Percentiles rank a stretch among this genome's conserved stretches.
These are phyloP conservation scores for Nematodospora anomalae DNA, from an alignment of 1,139 yeast species.

Conservation along the genomic window DNA sequence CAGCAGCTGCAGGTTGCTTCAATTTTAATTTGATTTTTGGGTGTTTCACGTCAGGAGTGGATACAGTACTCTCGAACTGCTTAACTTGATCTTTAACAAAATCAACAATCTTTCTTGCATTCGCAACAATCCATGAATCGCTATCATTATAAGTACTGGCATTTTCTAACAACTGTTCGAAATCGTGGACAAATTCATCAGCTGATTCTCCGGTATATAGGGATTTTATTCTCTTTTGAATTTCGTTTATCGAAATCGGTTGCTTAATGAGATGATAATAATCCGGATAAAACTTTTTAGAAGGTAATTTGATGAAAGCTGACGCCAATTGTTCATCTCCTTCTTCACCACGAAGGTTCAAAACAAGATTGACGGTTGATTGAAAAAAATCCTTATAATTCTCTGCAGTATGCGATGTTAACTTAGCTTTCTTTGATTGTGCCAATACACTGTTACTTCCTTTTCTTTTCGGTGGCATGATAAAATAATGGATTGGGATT, in stretches of 20 bases:
- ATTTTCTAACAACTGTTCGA: constrained; percentile 56
- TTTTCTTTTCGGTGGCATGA: constrained; percentile 32
- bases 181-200: constrained; percentile 53
- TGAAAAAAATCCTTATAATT: constrained; percentile 28
- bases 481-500: constrained; percentile 3
- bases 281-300: constrained; percentile 76
- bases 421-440: constrained; percentile 13
- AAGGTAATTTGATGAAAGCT: constrained; percentile 69
- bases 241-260: constrained; percentile 73
- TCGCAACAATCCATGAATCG: constrained; percentile 60
- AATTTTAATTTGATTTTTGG: constrained; percentile 1
- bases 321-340: constrained; percentile 39
- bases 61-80: constrained; percentile 23
- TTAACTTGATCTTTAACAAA: constrained; percentile 45
- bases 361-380: constrained; percentile 26
- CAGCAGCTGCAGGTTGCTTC: constrained; percentile 2
- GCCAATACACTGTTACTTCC: constrained; percentile 17
- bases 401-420: constrained; percentile 18
- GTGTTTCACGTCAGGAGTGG: constrained; percentile 3
- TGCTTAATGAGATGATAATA: constrained; percentile 64
- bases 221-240: constrained; percentile 46
- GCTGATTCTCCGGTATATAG: constrained; percentile 29
- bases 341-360: constrained; percentile 29
- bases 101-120: constrained; percentile 44
- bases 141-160: constrained; percentile 64